Evolutionary conservation across 179 eudicot genomes (phyloP).

Genomic region (Sideroxylon spinosum): DNA sequence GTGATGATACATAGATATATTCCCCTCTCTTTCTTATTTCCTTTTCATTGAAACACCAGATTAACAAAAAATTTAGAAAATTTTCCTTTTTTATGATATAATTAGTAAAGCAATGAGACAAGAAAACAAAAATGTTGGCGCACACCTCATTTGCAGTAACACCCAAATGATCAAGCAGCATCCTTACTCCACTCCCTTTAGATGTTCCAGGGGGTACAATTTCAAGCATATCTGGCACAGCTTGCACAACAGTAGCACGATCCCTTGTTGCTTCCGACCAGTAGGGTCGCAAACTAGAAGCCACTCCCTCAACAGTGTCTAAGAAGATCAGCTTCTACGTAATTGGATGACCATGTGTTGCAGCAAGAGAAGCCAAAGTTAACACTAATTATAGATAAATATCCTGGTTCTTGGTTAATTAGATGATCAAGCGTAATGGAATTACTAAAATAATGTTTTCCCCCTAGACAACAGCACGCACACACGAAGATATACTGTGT

Average conservation of each 20-base stretch:
- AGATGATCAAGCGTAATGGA: neutral
- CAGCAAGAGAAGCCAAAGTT: constrained; percentile 10
- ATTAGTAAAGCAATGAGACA: neutral
- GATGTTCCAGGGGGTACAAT: constrained; percentile 85
- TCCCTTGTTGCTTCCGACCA: constrained; percentile 75
- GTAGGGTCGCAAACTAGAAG: constrained; percentile 67
- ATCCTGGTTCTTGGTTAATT: neutral
- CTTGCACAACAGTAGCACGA: constrained; percentile 80
- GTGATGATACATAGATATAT: neutral
- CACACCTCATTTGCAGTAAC: constrained; percentile 61
- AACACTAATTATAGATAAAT: neutral
- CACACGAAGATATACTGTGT: neutral
- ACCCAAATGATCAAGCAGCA: constrained; percentile 77
- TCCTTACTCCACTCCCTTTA: constrained; percentile 73
- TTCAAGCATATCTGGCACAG: constrained; percentile 83
- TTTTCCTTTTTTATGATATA: neutral
- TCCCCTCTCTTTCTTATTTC: neutral
- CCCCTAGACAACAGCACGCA: neutral
- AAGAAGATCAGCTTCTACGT: constrained; percentile 78
- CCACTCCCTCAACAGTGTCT: constrained; percentile 72
- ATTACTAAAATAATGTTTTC: neutral
- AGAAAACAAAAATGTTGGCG: neutral
- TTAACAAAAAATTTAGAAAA: neutral
- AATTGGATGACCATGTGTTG: constrained; percentile 13
- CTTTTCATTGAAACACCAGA: neutral